Evolutionary conservation across 202 grass and related monocot species (phyloP), one percentile per base, ranked within the genome.

Genomic region (Schoenoplectus tabernaemontani): DNA sequence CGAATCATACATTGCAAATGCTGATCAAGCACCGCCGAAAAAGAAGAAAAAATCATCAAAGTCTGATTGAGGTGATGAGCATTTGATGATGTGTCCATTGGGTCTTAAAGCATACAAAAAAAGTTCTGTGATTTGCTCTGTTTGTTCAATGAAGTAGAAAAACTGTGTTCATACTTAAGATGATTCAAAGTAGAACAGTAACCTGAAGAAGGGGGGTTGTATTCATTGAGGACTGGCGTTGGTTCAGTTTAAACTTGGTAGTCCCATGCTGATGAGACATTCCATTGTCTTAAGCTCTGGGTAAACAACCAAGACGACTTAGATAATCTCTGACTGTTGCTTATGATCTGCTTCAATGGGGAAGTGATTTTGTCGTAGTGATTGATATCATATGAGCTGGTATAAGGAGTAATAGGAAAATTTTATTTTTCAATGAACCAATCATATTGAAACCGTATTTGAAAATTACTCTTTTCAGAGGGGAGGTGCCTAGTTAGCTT

Each of bases 1-100:
- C 16, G 91, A 98, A 78, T 92, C 88, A 34, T 95, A 90, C 64
- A 64, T 98, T 22, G 96, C 81, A n/a, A 86, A 83, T 84, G 81
- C 89, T 41, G 95, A 87, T 83, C 74, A 80, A 64, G 22, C 81
- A 57, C 81, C 13, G 16, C 76, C 76, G 2, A 90, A 86, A 76
- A 95, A 89, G 83, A 95, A 93, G 79, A 57, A 66, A 57, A 91
- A 90, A 80, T 74, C 86, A 22, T 85, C 81, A 2, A 81, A 89
- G 19, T 89, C 83, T 60, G 84, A 87, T 30, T 80, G 28, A 80
- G 59, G 12, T 58, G 64, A 42, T 8, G 0, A 23, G 38, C 3
- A 68, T 44, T 22, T 22, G 34, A 68, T 44, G n/a, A 3, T 12
- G n/a, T 3, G 30, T 42, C 36, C 9, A n/a, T n/a, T n/a, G n/a